A percentile compares a stretch with the other conserved stretches of the same genome.
Conservation (phyloP, 495 filamentous ascomycete genomes). For the Xylaria castorea region DNA sequence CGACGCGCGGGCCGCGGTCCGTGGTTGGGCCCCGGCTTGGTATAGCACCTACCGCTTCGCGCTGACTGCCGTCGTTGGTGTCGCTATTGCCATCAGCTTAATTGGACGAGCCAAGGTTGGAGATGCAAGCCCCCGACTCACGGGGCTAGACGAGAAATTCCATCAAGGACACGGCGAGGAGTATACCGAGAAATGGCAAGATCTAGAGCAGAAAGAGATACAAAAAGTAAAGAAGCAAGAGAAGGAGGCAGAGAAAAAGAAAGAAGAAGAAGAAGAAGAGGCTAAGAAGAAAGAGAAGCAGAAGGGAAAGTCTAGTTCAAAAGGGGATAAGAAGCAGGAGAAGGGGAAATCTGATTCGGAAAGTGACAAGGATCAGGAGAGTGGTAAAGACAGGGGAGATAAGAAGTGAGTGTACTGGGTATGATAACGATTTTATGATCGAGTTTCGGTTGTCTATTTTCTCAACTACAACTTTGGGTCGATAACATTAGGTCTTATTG, state of each 20-base stretch:
- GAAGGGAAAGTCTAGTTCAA: background rate
- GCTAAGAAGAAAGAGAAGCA: constrained; percentile 35
- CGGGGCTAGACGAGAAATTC: constrained; percentile 66
- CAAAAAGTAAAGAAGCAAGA: constrained; percentile 51
- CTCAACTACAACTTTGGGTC: background rate
- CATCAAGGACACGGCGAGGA: constrained; percentile 51
- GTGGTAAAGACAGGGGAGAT: background rate
- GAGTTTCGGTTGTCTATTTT: too few species aligned
- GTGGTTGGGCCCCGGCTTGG: constrained; percentile 90
- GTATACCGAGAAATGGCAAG: constrained; percentile 68
- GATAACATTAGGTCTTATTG: background rate
- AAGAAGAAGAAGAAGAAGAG: constrained; percentile 40
- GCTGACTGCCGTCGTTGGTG: constrained; percentile 90
- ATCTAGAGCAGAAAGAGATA: constrained; percentile 62
- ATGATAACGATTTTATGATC: constrained; percentile 14
- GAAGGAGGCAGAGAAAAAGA: constrained; percentile 44
- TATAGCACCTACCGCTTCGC: constrained; percentile 95
- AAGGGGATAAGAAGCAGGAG: constrained; percentile 15
- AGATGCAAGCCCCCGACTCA: constrained; percentile 52
- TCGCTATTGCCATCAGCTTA: constrained; percentile 83
- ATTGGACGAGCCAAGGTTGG: constrained; percentile 87
- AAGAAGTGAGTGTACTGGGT: constrained; percentile 2
- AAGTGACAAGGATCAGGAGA: constrained; percentile 15
- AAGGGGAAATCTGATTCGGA: constrained; percentile 15
- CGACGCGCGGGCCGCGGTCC: constrained; percentile 74